Evolutionary conservation across 2,329 filamentous ascomycete species (phyloP).

Genomic region (Trichoderma hamatum): DNA sequence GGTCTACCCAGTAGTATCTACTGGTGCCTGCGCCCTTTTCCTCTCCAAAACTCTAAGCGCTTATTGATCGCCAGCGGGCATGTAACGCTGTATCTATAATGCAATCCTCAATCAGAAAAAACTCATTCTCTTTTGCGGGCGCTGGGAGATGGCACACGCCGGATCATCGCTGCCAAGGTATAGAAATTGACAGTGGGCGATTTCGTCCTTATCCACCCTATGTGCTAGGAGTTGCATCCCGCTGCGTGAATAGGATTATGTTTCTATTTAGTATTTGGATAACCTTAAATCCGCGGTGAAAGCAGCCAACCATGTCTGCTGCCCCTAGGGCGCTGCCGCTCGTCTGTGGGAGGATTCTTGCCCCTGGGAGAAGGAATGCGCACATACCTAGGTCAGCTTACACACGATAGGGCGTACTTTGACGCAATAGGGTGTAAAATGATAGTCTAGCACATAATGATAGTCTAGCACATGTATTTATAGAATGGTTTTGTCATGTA

Average conservation of each 20-base stretch:
- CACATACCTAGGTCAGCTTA: neutral
- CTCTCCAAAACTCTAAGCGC: neutral
- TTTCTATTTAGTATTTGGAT: neutral
- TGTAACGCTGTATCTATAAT: slow-evolving; percentile 1
- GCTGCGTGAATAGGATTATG: neutral
- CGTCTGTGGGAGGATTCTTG: neutral
- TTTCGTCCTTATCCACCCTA: neutral
- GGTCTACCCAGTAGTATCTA: neutral
- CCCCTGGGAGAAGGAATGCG: neutral
- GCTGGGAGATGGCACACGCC: neutral
- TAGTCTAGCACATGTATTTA: neutral
- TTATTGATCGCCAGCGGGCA: neutral
- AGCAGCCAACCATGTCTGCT: neutral
- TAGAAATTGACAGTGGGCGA: neutral
- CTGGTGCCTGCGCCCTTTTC: neutral
- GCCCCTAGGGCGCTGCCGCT: neutral
- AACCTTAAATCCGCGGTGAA: slow-evolving; percentile 13
- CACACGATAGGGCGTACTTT: neutral
- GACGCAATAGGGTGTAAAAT: neutral
- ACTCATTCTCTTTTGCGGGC: neutral
- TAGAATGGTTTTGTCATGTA: neutral
- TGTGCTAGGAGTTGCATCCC: neutral
- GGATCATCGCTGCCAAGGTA: neutral
- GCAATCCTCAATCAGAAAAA: neutral
- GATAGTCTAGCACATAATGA: neutral